Conservation (phyloP, 2,329 filamentous ascomycete species). For the Endoconidiophora polonica region DNA sequence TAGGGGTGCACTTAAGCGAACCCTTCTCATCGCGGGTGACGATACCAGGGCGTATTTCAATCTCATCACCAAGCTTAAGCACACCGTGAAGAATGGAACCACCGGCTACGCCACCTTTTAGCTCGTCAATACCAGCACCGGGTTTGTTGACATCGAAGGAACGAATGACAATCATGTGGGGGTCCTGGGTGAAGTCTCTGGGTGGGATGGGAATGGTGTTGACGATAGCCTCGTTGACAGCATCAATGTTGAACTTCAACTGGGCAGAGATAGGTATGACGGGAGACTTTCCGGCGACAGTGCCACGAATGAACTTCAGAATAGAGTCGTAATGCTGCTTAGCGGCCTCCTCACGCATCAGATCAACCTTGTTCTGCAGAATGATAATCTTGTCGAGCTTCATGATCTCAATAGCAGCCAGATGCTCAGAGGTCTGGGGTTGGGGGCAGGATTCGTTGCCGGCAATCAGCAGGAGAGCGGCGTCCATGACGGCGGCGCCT, state of each 20-base stretch:
- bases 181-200: conserved; percentile 78
- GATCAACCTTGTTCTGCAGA: conserved; percentile 96
- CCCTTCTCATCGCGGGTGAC: conserved; percentile 89
- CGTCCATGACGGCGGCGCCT: conserved; percentile 98
- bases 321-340: conserved; percentile 93
- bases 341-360: conserved; percentile 93
- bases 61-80: conserved; percentile 90
- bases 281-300: conserved; percentile 83
- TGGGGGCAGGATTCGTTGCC: conserved; percentile 98
- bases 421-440: conserved; percentile 94
- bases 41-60: conserved; percentile 97
- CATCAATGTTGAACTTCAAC: conserved; percentile 98
- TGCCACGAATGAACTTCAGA: conserved; percentile 94
- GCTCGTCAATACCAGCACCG: conserved; percentile 92
- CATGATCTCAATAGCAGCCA: conserved; percentile 99
- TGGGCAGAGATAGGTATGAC: conserved; percentile 96
- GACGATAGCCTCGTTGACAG: conserved; percentile 89
- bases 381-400: conserved; percentile 99
- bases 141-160: conserved; percentile 99
- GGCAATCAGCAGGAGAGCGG: conserved; percentile 85
- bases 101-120: conserved; percentile 97
- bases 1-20: conserved; percentile 88
- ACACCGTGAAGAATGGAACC: conserved; percentile 93
- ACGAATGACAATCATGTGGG: conserved; percentile 98
- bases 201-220: conserved; percentile 85